Evolutionary conservation across 176 grass and related monocot species (phyloP), one percentile per base, ranked within the genome.

Genomic region (Typha latifolia): DNA sequence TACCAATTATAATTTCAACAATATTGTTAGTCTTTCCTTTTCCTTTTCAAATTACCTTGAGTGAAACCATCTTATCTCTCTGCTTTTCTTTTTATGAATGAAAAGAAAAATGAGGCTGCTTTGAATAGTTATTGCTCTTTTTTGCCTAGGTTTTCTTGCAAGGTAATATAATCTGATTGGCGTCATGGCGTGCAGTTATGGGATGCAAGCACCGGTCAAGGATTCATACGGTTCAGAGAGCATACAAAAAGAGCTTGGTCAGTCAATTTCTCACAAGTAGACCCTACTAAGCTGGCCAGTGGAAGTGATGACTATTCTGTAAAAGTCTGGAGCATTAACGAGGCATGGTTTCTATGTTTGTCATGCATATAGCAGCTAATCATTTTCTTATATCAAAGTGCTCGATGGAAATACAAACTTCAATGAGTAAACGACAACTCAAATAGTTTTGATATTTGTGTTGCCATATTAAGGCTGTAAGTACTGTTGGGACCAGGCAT

Each of bases 241-340:
- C 95, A 99, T 69, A 67, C 71, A 63, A 99, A 94, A 77, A 90
- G 95, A 70, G 86, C 95, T 74, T 99, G 95, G 95, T 99, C 95
- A 59, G 89, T 99, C 34, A 84, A 77, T 90, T 99, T 99, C 80
- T 99, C 95, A 32, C 78, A 87, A 48, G 81, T 94, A 48, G 89
- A 99, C 72, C 95, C 95, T 61, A 86, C 84, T 66, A 94, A 69
- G 63, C 88, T 99, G 66, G 95, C 95, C 51, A 99, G 95, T 12
- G 95, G 95, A 68, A 87, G 89, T 79, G 95, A 99, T 37, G 95
- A 99, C 73, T 87, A 76, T 71, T 93, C 67, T 3, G 95, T 99
- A 62, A 99, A 94, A 87, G 66, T 99, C 23, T 99, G 95, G 95
- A 94, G 72, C 79, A 99, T 87, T 69, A 94, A 87, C 62, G 89